phyloP scores from a whole-genome alignment of 2,329 filamentous ascomycete genomes.

The Aspergillus ruber region DNA sequence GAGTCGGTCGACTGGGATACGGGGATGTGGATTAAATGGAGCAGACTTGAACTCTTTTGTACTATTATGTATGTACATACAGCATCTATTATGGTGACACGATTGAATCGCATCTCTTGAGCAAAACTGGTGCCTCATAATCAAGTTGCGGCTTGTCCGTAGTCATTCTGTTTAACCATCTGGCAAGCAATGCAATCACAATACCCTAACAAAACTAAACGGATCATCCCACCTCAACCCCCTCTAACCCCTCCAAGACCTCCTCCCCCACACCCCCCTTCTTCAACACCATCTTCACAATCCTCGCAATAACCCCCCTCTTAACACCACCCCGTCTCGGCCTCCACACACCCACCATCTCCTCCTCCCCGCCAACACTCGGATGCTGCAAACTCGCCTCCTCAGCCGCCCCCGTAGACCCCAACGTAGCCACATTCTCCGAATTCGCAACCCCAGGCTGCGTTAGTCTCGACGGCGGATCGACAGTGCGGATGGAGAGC shows the following conservation, averaged over 20 bases:
- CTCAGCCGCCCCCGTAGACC: conserved; percentile 32
- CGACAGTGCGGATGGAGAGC: conserved; percentile 64
- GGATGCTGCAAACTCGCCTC: conserved; percentile 39
- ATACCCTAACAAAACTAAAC: not conserved
- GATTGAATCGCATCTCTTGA: too few relatives aligned
- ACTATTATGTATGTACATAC: conserved; percentile 13
- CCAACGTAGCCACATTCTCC: conserved; percentile 51
- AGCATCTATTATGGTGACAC: not conserved
- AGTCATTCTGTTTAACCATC: too few relatives aligned
- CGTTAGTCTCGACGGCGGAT: conserved; percentile 67
- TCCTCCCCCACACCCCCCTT: conserved; percentile 78
- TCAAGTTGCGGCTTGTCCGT: too few relatives aligned
- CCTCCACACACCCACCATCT: conserved; percentile 69
- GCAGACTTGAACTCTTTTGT: conserved; percentile 3
- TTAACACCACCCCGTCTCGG: conserved; percentile 78
- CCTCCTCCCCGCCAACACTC: conserved; percentile 55
- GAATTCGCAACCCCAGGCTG: conserved; percentile 63
- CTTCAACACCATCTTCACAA: conserved; percentile 71
- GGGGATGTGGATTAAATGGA: not conserved
- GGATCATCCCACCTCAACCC: conserved; percentile 53
- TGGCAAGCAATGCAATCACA: too few relatives aligned
- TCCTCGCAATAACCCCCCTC: conserved; percentile 62
- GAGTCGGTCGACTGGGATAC: not conserved
- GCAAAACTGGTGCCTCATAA: too few relatives aligned
- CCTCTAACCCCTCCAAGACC: conserved; percentile 72